Base-by-base conservation (phyloP, 208 protist species). In the Crithidia expoeki region DNA sequence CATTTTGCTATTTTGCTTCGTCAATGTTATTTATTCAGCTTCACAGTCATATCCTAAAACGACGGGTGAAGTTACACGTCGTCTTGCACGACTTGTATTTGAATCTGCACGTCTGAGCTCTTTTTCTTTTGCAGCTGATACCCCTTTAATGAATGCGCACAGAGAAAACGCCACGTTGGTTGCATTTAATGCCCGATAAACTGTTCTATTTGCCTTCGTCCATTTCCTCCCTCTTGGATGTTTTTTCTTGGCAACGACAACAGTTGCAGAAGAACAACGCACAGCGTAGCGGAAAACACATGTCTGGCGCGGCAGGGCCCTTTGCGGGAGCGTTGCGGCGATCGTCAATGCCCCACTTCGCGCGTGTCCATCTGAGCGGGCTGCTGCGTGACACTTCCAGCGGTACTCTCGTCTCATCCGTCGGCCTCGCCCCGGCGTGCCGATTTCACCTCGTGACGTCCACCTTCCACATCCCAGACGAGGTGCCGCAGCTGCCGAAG, bases 381-480 rank as follows among this genome's bases (percentile, higher is more conserved):
- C 27, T 51, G 0, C 11, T 51, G 38, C 12, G 40, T 3, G 38
- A 51, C 14, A 25, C 21, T 1, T 4, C 23, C 5, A 33, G 9
- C 6, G 57, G 57, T 2, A n/a, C 1, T 17, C 0, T 51, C 27
- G 25, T 0, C 57, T 19, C 25, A 2, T 16, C 19, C 38, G 11
- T 2, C 36, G 21, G 10, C 40, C 10, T 14, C 12, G 5, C n/a
- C 9, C 19, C 46, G 17, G 61, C 33, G 10, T 67, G 30, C 33
- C 61, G 47, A 4, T 67, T 67, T 14, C 34, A 10, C 33, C 44
- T 67, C 4, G 47, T 44, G 5, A 52, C 61, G 11, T 67, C 61
- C 2, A 4, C 2, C n/a, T 67, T 67, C 21, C 4, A 0, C 61
- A 67, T 67, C n/a, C 34, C 46, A 1, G 61, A 28, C 2, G 61